A percentile compares a stretch with the other conserved stretches of the same genome.
These are phyloP conservation scores for Kingdonia uniflora DNA, from an alignment of 164 flowering plant genomes.

Conservation along the genomic window DNA sequence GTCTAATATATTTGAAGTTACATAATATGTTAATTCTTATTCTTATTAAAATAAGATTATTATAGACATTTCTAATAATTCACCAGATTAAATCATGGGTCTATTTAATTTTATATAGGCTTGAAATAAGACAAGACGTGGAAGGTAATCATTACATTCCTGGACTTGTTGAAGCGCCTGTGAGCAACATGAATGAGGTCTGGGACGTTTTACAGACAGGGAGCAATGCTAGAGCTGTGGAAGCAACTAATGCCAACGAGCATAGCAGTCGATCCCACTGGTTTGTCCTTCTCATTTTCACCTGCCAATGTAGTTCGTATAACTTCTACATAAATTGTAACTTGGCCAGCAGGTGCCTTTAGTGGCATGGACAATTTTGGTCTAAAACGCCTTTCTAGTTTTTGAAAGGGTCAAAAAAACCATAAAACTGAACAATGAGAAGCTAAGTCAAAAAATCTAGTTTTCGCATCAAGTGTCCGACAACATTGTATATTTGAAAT, in stretches of 20 bases:
- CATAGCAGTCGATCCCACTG: slow-evolving; percentile 10
- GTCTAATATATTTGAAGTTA: not conserved
- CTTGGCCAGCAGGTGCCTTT: too few species aligned
- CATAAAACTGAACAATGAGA: too few species aligned
- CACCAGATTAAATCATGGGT: not conserved
- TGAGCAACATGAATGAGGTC: slow-evolving; percentile 48
- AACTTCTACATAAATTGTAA: too few species aligned
- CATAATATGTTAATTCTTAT: too few species aligned
- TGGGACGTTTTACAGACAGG: slow-evolving; percentile 78
- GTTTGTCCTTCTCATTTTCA: not conserved
- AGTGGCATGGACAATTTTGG: too few species aligned
- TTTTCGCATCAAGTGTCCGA: too few species aligned
- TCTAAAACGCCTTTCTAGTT: too few species aligned
- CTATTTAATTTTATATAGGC: slow-evolving; percentile 26
- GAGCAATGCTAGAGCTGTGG: slow-evolving; percentile 74
- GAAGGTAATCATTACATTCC: slow-evolving; percentile 82
- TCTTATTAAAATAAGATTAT: too few species aligned
- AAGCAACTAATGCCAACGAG: slow-evolving; percentile 25
- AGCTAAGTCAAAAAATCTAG: too few species aligned
- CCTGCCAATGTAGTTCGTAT: not conserved
- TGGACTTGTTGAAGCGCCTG: slow-evolving; percentile 68
- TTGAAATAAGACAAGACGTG: slow-evolving; percentile 68
- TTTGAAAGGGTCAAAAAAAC: too few species aligned
- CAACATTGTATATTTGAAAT: too few species aligned
- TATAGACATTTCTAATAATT: too few species aligned